Evolutionary conservation across 768 basidiomycete species (phyloP), one percentile per base, ranked within the genome.

Genomic region (Polyporus arcularius): DNA sequence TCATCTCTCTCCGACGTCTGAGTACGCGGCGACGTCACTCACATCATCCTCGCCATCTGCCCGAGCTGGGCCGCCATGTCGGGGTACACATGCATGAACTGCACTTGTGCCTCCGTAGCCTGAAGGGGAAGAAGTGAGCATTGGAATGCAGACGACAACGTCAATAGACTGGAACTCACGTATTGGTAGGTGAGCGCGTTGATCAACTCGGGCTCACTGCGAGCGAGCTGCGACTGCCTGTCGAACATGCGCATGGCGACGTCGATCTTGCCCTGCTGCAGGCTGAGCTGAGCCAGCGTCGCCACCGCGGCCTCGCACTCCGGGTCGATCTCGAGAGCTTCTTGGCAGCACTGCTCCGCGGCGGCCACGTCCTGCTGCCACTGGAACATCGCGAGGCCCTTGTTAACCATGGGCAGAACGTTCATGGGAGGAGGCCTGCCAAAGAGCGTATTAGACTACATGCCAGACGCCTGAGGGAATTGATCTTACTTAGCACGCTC

Each of bases 271-370:
- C 88, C 87, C 75, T 96, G 94, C 75, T 98, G 96, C 63, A 98
- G 74, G 61, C 84, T 86, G 21, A 99, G 81, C 74, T 99, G 97
- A 4, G 96, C 96, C 31, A 98, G 85, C 1, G 96, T 98, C 16
- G 94, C 94, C 4, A 98, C 89, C 0, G 96, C 97, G 11, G 96
- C 93, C 71, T 99, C 97, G 74, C 96, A 98, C 65, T 95, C 94
- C 11, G 91, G 80, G 74, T 99, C 97, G 57, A 95, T 84, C 51
- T 81, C 77, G 21, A 99, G 80, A 0, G 97, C 97, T 73, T 98
- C 91, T 58, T 87, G 79, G 71, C 94, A 96, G 71, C 94, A 89
- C 18, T 79, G 76, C 73, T 96, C 95, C 1, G 94, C 95, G 1
- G 83, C 85, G 7, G 78, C 80, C 58, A 93, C 82, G 70, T 98